Conservation (phyloP, 441 rosid species). For the Arabidopsis lyrata region DNA sequence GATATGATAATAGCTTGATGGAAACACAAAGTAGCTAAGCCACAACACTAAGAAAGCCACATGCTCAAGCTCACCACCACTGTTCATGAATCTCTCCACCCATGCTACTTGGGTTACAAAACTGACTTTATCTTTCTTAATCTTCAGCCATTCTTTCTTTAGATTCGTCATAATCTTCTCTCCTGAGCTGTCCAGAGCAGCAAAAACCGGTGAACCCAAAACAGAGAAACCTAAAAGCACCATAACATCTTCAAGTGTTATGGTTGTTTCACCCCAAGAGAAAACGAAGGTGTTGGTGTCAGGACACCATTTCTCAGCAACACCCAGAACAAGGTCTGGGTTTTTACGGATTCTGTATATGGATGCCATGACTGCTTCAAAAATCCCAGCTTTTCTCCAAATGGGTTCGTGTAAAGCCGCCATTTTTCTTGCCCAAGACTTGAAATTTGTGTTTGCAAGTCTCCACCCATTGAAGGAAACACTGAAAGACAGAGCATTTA, state of each 20-base stretch:
- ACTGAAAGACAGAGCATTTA: background rate
- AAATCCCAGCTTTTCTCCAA: constrained; percentile 48
- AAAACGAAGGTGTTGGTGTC: constrained; percentile 49
- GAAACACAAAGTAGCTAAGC: constrained; percentile 39
- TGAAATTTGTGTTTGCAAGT: constrained; percentile 13
- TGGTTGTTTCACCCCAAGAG: constrained; percentile 54
- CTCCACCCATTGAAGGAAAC: constrained; percentile 47
- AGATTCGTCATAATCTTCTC: constrained; percentile 16
- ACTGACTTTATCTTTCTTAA: background rate
- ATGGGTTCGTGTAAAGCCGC: constrained; percentile 20
- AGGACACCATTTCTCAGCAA: constrained; percentile 49
- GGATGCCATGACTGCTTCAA: constrained; percentile 47
- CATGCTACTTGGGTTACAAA: constrained; percentile 19
- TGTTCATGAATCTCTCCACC: constrained; percentile 51
- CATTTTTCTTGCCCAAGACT: constrained; percentile 38
- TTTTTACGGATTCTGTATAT: constrained; percentile 18
- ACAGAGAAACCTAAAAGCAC: constrained; percentile 45
- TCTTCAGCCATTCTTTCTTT: background rate
- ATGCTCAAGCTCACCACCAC: constrained; percentile 45
- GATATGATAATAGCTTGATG: background rate
- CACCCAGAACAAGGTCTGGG: constrained; percentile 36
- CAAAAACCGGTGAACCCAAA: constrained; percentile 33
- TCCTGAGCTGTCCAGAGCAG: constrained; percentile 18
- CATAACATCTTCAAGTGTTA: constrained; percentile 53
- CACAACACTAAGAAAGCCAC: constrained; percentile 55